Base-by-base conservation (phyloP, 1,284 basidiomycete genomes). In the Filobasidium uniguttulatum region DNA sequence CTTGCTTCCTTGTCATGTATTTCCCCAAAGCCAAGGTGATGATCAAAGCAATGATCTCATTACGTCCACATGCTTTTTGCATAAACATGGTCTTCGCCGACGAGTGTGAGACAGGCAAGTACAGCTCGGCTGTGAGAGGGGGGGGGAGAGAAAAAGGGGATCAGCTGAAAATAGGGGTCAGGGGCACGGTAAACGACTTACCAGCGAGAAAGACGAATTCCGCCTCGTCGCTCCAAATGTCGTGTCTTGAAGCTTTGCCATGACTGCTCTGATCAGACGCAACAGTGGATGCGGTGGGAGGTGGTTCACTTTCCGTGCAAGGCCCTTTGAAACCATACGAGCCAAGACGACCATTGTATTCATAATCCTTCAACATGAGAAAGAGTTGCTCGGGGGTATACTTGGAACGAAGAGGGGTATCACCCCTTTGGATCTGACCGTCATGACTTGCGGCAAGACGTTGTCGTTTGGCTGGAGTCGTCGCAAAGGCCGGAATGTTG, bases 11-110 rank as follows among this genome's bases (percentile, higher is more conserved):
- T 23, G 62, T 57, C 47, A 65, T 61, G 10, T 56, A 15, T 56
- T 60, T 66, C 56, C 61, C 66, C 4, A 72, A 73, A 50, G 69
- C 67, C 33, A 72, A 64, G 20, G 67, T 61, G 44, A 74, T 72
- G 54, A 74, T 73, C 53, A 71, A 66, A 23, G 69, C 72, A 55
- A 75, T 73, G 38, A 75, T 66, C 58, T 75, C 73, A 59, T 75
- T 75, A n/a, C 73, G 67, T 0, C 73, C 73, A 44, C 71, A 71
- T 1, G 72, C 64, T 56, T 73, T 73, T 36, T 69, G 69, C 50
- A 71, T 62, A 44, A 74, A 70, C 41, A 72, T 59, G 48, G 74
- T 63, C 57, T 74, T 74, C 48, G 65, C 3, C 3, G 40, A 65
- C 14, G 69, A 62, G 5, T 69, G 69, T 9, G 71, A 62, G 46